These are phyloP conservation scores for Candida bentonensis DNA, from an alignment of 805 yeast genomes.

Conservation along the genomic window DNA sequence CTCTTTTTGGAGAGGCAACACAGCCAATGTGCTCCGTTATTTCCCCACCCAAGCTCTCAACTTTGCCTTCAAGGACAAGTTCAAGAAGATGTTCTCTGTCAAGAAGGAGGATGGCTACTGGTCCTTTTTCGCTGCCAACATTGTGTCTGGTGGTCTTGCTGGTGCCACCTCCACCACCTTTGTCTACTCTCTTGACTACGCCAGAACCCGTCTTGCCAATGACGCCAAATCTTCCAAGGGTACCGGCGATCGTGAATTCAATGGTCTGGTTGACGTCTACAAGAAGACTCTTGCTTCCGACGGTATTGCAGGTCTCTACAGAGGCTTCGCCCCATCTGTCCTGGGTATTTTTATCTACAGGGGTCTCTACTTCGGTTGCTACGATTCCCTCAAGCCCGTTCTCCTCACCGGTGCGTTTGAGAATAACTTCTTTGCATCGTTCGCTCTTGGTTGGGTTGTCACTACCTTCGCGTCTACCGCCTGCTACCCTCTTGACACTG, in stretches of 20 bases:
- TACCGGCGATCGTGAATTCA: slow-evolving; percentile 87
- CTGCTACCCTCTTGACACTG: slow-evolving; percentile 97
- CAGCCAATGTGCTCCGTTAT: slow-evolving; percentile 96
- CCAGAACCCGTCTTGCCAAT: slow-evolving; percentile 98
- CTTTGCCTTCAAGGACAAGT: slow-evolving; percentile 97
- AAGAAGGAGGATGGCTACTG: slow-evolving; percentile 90
- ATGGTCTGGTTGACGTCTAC: slow-evolving; percentile 94
- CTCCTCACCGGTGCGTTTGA: slow-evolving; percentile 88
- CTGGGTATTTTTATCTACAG: slow-evolving; percentile 96
- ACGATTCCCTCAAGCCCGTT: slow-evolving; percentile 93
- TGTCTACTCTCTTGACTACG: slow-evolving; percentile 94
- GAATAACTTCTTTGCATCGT: slow-evolving; percentile 89
- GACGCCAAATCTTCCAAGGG: slow-evolving; percentile 83
- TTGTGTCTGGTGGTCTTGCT: slow-evolving; percentile 97
- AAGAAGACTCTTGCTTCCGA: slow-evolving; percentile 89
- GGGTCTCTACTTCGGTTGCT: slow-evolving; percentile 97
- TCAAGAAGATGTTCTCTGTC: slow-evolving; percentile 92
- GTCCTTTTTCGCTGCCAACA: slow-evolving; percentile 93
- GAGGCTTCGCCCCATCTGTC: slow-evolving; percentile 98
- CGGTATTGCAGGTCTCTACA: slow-evolving; percentile 96
- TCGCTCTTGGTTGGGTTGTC: slow-evolving; percentile 94
- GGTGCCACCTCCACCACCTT: slow-evolving; percentile 91
- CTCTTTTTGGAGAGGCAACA: slow-evolving; percentile 99
- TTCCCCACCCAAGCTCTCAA: slow-evolving; percentile 98
- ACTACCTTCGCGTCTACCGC: slow-evolving; percentile 98